phyloP scores from a whole-genome alignment of 2,329 filamentous ascomycete genomes.

The Fusarium chlamydosporum region DNA sequence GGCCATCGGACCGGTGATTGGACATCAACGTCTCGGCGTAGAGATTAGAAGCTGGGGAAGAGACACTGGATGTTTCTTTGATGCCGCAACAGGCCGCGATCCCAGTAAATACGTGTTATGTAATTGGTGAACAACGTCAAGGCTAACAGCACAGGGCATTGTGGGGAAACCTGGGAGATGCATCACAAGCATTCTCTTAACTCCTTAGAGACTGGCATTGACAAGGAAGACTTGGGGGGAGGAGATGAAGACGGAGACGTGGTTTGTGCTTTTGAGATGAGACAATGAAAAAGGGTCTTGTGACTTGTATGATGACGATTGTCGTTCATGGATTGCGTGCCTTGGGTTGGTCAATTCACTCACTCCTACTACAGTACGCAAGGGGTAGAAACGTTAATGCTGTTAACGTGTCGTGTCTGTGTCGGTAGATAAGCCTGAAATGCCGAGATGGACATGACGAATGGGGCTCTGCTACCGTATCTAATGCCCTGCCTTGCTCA shows the following conservation, averaged over 20 bases:
- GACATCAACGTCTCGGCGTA: constrained; percentile 7
- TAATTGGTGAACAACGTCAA: constrained; percentile 32
- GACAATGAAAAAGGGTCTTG: constrained; percentile 20
- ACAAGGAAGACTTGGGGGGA: background rate
- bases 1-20: constrained; percentile 27
- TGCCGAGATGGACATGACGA: constrained; percentile 42
- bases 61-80: constrained; percentile 7
- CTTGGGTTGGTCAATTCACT: constrained; percentile 1
- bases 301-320: constrained; percentile 29
- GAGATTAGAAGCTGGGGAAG: constrained; percentile 37
- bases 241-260: background rate
- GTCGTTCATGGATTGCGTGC: background rate
- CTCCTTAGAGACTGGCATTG: constrained; percentile 21
- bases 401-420: constrained; percentile 3
- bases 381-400: background rate
- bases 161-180: constrained; percentile 41
- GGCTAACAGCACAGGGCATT: constrained; percentile 33
- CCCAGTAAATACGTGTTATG: constrained; percentile 40
- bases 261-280: constrained; percentile 25
- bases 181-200: constrained; percentile 35
- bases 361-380: too few relatives aligned
- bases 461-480: constrained; percentile 38
- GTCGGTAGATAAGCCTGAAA: constrained; percentile 36
- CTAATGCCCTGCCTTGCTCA: constrained; percentile 6
- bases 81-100: constrained; percentile 47